Conservation (phyloP, 352 stramenopile species). For the Pythium sp. region DNA sequence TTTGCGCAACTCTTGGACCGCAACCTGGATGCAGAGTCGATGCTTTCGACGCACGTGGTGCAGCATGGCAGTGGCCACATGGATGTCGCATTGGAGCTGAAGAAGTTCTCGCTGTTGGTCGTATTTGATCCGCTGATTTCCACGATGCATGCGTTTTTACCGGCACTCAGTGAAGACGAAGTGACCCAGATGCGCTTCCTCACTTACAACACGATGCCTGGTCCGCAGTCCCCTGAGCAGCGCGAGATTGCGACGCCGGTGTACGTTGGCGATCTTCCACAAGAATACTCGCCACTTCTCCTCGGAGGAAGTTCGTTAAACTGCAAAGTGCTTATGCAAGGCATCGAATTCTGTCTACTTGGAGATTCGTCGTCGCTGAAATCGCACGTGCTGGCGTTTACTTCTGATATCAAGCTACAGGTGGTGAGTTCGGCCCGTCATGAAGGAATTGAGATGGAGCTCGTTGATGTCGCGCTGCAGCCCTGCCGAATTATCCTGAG, state of each 20-base stretch:
- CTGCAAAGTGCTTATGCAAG: slow-evolving; percentile 48
- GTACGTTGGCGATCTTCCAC: slow-evolving; percentile 56
- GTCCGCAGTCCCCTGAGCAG: slow-evolving; percentile 55
- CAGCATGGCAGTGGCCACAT: slow-evolving; percentile 54
- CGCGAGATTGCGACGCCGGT: slow-evolving; percentile 39
- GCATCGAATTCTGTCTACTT: slow-evolving; percentile 74
- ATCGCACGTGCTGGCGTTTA: slow-evolving; percentile 80
- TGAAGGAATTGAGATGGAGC: slow-evolving; percentile 72
- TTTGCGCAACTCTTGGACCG: slow-evolving; percentile 76
- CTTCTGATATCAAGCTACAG: slow-evolving; percentile 65
- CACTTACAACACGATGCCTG: slow-evolving; percentile 38
- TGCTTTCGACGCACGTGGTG: slow-evolving; percentile 50
- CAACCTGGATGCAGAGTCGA: slow-evolving; percentile 54
- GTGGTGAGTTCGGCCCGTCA: slow-evolving; percentile 53
- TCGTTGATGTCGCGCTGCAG: slow-evolving; percentile 78
- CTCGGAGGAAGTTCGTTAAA: slow-evolving; percentile 52
- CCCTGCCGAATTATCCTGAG: slow-evolving; percentile 64
- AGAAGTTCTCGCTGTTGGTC: slow-evolving; percentile 66
- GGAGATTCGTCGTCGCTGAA: slow-evolving; percentile 69
- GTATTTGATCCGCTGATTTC: slow-evolving; percentile 75
- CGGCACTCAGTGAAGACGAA: slow-evolving; percentile 66
- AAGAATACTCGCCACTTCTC: slow-evolving; percentile 70
- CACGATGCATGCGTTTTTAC: slow-evolving; percentile 52
- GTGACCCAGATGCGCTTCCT: slow-evolving; percentile 71
- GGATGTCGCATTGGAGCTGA: slow-evolving; percentile 49